Base-by-base conservation (phyloP, 257 asterid species). In the Echium plantagineum region DNA sequence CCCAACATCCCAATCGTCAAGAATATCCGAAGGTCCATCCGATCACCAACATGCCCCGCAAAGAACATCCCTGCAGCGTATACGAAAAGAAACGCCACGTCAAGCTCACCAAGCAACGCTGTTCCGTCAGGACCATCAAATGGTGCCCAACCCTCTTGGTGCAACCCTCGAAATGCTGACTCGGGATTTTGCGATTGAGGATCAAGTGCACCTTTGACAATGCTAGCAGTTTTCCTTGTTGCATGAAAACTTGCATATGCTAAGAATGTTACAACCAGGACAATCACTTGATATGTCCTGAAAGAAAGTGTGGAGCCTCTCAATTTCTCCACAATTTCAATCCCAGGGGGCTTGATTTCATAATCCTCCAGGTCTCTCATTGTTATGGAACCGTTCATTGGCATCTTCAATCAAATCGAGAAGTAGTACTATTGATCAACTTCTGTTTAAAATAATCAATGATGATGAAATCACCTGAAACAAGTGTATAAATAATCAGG, bases 151-250 rank as follows among this genome's bases (percentile, higher is more conserved):
- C 99, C 99, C 0, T 74, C 64, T 67, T 89, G 94, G 20, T 74
- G 72, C 49, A 66, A 64, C 79, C 75, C 57, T 9, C 81, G 70
- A 4, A 78, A 66, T 22, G 68, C 69, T 61, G 72, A 70, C 56
- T 68, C 73, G 6, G 66, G 57, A 32, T 76, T 71, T 0, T 85
- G 85, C 7, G 97, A 72, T 47, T 82, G 83, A 5, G 99, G 99
- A 71, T 93, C 99, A 32, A 93, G 97, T 7, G 99, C 97, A 52
- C 90, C 87, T 68, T 93, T 93, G 7, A 93, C 86, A 17, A 93
- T 83, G 75, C 99, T 89, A 16, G 95, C 85, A 15, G 99, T 93
- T 80, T 93, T 93, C 61, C 99, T 70, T 5, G 97, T 81, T 15
- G 97, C 97, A 22, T 93, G 99, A 67, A 86, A 93, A 48, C 82